Base-by-base conservation (phyloP, 1,284 basidiomycete species). In the Leccinum subfulvum region DNA sequence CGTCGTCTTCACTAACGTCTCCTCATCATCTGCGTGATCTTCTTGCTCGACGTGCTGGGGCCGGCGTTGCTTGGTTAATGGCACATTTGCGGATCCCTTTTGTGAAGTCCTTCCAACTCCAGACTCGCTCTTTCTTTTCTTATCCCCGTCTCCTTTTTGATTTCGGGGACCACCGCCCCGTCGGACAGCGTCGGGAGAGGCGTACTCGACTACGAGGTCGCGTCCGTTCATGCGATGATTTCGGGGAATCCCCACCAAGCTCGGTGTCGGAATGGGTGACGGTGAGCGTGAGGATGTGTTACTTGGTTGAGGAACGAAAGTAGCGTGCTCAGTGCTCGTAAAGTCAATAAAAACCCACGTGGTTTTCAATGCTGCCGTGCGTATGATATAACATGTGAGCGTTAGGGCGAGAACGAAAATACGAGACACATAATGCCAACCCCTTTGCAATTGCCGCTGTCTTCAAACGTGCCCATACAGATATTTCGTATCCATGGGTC, bases 301-400 rank as follows among this genome's bases (percentile, higher is more conserved):
- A 30, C 30, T 30, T 30, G 30, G 30, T 30, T 30, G 30, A 30
- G 30, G 30, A 30, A 30, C 30, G 30, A 30, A 30, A 30, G 30
- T 97, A 10, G 97, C 95, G 65, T 91, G 82, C 62, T 91, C 87
- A 1, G 84, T 81, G 14, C 83, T 86, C 60, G 86, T 84, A 76
- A 99, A 99, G 76, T 99, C 97, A 62, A 97, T 84, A 75, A 99
- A 99, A 0, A 94, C 95, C 78, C 95, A 98, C 21, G 95, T 97
- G 11, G 30, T 47, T 33, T 28, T 35, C n/a, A 18, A 35, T 16
- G 11, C 33, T 35, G 21, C 39, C 51, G 13, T 26, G n/a, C 39
- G 26, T 59, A 44, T 5, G 49, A 28, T 37, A 63, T 3, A 3
- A 44, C 9, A 18, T 41, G 35, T 30, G 4, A 47, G 41, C 10